Evolutionary conservation across 2,329 filamentous ascomycete genomes (phyloP), one percentile per base, ranked within the genome.

Genomic region (Sporothrix dimorphospora): DNA sequence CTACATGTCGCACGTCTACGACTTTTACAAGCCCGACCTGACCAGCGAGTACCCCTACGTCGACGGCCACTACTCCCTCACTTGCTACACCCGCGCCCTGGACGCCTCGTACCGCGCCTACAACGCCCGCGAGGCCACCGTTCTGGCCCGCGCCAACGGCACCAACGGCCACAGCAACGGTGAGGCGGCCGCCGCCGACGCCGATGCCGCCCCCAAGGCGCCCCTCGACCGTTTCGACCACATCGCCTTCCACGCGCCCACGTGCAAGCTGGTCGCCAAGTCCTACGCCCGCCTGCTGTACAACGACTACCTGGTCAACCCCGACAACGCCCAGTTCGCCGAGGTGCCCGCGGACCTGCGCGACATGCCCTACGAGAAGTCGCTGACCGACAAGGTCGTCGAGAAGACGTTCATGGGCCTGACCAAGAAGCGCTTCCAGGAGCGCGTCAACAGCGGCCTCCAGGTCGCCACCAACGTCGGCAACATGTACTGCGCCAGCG

Each of bases 21-120:
- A 95, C 82, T 95, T 95, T 82, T 95, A 94, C 89, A 95, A 95
- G 90, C 92, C 92, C 78, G 92, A 95, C 82, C 85, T 95, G 76
- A 92, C 92, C 79, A 93, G 91, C 87, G 92, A 95, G 84, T 95
- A 95, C 84, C 92, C 92, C 75, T 90, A 93, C 79, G 92, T 95
- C 72, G 92, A 95, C 78, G 92, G 92, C 74, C 92, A 94, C 82
- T 94, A 90, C 87, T 95, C 92, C 66, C 82, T 94, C 81, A 91
- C 85, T 82, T 95, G 92, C 87, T 95, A 95, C 84, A 92, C 87
- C 75, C 88, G 92, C 84, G 92, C 92, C 68, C 89, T 95, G 34
- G 92, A 95, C 80, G 88, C 89, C 72, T 91, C 92, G 82, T 96
- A 96, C 86, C 90, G 91, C 80, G 91, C 91, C 75, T 96, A 94